Conservation (phyloP, 2,329 filamentous ascomycete genomes). For the Penicillium vulpinum region DNA sequence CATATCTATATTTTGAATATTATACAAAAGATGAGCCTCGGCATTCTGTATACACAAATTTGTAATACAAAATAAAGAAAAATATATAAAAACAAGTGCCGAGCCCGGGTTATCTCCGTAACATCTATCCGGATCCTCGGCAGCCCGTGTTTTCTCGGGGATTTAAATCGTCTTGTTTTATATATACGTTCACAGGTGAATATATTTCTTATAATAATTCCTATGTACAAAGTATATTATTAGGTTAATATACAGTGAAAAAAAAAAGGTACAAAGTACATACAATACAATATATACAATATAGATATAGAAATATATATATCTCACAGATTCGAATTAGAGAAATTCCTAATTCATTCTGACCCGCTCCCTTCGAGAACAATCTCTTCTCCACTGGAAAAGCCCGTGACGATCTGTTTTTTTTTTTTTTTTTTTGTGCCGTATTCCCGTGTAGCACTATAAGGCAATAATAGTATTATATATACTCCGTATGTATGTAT, state of each 20-base stretch:
- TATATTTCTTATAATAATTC: background rate
- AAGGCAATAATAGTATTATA: too few relatives aligned
- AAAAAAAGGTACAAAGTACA: too few relatives aligned
- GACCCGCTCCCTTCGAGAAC: conserved; percentile 4
- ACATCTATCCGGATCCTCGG: conserved; percentile 4
- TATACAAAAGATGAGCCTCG: background rate
- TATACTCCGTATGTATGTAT: too few relatives aligned
- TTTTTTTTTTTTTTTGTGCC: background rate
- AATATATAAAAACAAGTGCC: background rate
- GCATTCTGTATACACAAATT: background rate
- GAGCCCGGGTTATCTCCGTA: conserved; percentile 1
- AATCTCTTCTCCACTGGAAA: background rate
- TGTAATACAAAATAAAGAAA: background rate
- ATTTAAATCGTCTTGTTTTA: too few relatives aligned
- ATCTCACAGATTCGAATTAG: too few relatives aligned
- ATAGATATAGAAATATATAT: too few relatives aligned
- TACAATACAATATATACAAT: too few relatives aligned
- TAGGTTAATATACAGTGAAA: too few relatives aligned
- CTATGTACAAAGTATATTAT: too few relatives aligned
- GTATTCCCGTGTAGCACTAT: conserved; percentile 1
- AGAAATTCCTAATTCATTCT: background rate
- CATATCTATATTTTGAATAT: background rate
- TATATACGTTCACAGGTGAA: background rate
- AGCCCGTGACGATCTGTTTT: background rate
- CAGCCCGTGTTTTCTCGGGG: background rate